Percentiles rank a stretch among this genome's conserved stretches.
phyloP scores from a whole-genome alignment of 1,139 yeast genomes.

The Lodderomyces jiufengensis region DNA sequence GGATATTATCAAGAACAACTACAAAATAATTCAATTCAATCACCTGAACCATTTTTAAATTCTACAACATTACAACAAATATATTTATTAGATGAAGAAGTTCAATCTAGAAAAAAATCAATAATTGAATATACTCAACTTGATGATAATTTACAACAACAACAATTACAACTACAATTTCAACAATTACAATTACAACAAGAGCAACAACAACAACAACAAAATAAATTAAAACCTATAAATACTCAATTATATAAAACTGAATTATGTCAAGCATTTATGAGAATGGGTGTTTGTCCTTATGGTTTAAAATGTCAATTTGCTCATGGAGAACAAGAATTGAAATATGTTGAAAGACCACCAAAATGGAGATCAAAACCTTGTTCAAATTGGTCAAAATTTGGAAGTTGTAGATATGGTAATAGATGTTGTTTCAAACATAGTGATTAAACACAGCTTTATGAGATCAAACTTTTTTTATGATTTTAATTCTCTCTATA shows the following conservation, averaged over 20 bases:
- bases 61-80: slow-evolving; percentile 2
- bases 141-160: neutral
- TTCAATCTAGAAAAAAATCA: neutral
- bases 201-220: slow-evolving; percentile 5
- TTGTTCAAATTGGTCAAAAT: slow-evolving; percentile 83
- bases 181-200: slow-evolving; percentile 3
- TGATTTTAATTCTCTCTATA: no score
- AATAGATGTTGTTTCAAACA: slow-evolving; percentile 91
- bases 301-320: slow-evolving; percentile 91
- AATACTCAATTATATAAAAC: slow-evolving; percentile 83
- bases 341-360: slow-evolving; percentile 70
- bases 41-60: neutral
- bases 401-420: slow-evolving; percentile 84
- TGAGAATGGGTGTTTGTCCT: slow-evolving; percentile 73
- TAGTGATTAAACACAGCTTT: slow-evolving; percentile 30
- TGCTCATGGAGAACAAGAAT: slow-evolving; percentile 83
- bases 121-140: neutral
- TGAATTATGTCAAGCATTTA: slow-evolving; percentile 79
- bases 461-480: no score
- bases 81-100: slow-evolving; percentile 2
- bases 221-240: slow-evolving; percentile 21
- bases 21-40: neutral
- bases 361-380: slow-evolving; percentile 90
- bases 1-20: no score
- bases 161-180: slow-evolving; percentile 1